phyloP scores from a whole-genome alignment of 345 rosid genomes.

The Populus simonii region DNA sequence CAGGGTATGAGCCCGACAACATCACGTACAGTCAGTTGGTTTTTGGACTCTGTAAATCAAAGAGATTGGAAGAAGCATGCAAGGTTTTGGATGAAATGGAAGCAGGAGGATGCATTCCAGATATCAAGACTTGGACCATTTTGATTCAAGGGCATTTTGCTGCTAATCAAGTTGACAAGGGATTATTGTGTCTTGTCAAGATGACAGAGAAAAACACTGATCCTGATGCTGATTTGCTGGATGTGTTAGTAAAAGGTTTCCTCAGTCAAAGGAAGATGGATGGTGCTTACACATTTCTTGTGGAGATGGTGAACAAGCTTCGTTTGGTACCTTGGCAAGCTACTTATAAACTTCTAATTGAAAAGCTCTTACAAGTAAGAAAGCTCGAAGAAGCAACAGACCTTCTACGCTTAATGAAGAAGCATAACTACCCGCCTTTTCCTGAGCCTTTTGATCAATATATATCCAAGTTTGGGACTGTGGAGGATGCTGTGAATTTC shows the following conservation, averaged over 20 bases:
- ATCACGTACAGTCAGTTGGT: constrained; percentile 78
- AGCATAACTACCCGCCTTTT: constrained; percentile 52
- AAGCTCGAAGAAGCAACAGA: constrained; percentile 71
- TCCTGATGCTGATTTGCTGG: constrained; percentile 64
- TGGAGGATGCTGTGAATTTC: constrained; percentile 62
- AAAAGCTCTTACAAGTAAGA: constrained; percentile 57
- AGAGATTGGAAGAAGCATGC: constrained; percentile 67
- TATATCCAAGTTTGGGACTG: constrained; percentile 69
- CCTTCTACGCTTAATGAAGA: constrained; percentile 70
- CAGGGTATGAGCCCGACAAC: constrained; percentile 77
- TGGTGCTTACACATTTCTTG: constrained; percentile 58
- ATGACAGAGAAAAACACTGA: constrained; percentile 53
- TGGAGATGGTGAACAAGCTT: constrained; percentile 50
- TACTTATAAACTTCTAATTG: constrained; percentile 64
- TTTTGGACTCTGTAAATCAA: constrained; percentile 82
- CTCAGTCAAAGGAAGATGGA: constrained; percentile 50
- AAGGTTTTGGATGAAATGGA: constrained; percentile 65
- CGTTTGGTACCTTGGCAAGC: constrained; percentile 76
- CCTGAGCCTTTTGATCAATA: constrained; percentile 59
- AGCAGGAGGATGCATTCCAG: constrained; percentile 56
- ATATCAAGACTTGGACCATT: constrained; percentile 85
- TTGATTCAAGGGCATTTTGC: constrained; percentile 79
- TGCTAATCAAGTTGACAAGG: constrained; percentile 58
- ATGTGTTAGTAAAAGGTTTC: constrained; percentile 64
- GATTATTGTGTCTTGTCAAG: constrained; percentile 50